Conservation (phyloP, 2,329 filamentous ascomycete genomes). For the Torrubiellomyces zombiae region DNA sequence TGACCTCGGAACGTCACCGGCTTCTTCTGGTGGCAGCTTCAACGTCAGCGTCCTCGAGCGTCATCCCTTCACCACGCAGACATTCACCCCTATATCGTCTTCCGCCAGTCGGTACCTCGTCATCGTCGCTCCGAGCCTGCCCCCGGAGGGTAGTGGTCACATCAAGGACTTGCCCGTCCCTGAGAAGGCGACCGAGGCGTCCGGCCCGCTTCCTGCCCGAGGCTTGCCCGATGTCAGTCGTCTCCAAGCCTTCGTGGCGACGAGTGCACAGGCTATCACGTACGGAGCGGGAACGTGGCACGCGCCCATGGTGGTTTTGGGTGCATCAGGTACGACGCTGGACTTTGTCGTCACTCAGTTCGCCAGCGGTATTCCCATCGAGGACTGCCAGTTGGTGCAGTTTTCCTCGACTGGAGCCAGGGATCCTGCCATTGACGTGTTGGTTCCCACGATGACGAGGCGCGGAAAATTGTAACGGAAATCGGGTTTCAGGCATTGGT, state of each 20-base stretch:
- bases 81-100: constrained; percentile 63
- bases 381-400: constrained; percentile 76
- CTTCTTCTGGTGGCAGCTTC: constrained; percentile 26
- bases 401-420: constrained; percentile 16
- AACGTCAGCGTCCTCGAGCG: constrained; percentile 60
- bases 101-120: constrained; percentile 51
- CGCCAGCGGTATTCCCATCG: constrained; percentile 60
- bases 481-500: too few relatives aligned
- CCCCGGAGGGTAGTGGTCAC: constrained; percentile 18
- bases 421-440: constrained; percentile 24
- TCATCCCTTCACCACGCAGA: constrained; percentile 89
- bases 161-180: constrained; percentile 13
- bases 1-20: too few relatives aligned
- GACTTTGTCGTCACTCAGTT: constrained; percentile 87
- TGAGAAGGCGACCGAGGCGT: too few relatives aligned
- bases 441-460: constrained; percentile 10
- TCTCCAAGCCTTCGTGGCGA: constrained; percentile 64
- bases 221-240: constrained; percentile 57
- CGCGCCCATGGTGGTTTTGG: constrained; percentile 85
- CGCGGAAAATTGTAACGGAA: constrained; percentile 5
- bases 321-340: constrained; percentile 37
- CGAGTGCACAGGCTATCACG: constrained; percentile 67
- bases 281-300: constrained; percentile 91
- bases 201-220: constrained; percentile 32
- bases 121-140: constrained; percentile 68